Evolutionary conservation across 78 protist species (phyloP), one percentile per base, ranked within the genome.

Genomic region (Dictyostelium capitatum): DNA sequence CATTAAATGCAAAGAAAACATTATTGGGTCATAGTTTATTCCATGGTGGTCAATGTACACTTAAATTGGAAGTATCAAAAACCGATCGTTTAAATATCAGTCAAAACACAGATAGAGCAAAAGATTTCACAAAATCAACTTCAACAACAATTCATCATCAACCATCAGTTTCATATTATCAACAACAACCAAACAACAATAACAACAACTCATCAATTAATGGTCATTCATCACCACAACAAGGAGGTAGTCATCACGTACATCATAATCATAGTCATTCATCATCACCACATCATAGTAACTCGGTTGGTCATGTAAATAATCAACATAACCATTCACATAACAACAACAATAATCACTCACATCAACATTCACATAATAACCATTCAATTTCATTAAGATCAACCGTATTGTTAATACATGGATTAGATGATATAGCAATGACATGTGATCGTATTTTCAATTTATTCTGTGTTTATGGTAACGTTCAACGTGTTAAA

Each of bases 401-500:
- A 32, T 82, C 77, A 14, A 54, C 95, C 0, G 97, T 95, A 41
- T 23, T 95, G 43, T 82, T 95, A 41, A 62, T 95, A 25, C 92
- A 95, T 80, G 84, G 84, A 15, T 62, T 95, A 10, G 91, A 69
- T 32, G 96, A 82, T 15, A 37, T 8, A 15, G 19, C 54, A 7
- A 54, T 95, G 70, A 94, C 72, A 14, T 89, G 93, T 53, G 97
- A 96, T 62, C 82, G 87, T 59, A 47, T 96, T 43, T 96, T 94
- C 81, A 96, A 96, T 72, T 15, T 96, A 14, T 89, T 94, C 62
- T 80, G 94, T 37, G 51, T 96, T 37, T 96, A 96, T 79, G 97
- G 97, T 51, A 95, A 91, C 56, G 96, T 96, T 19, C 82, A 64
- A 73, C 92, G 91, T 82, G 75, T 95, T 25, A 96, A 96, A 79